Evolutionary conservation across 148 eudicot genomes (phyloP), one percentile per base, ranked within the genome.

Genomic region (Vaccinium darrowii): DNA sequence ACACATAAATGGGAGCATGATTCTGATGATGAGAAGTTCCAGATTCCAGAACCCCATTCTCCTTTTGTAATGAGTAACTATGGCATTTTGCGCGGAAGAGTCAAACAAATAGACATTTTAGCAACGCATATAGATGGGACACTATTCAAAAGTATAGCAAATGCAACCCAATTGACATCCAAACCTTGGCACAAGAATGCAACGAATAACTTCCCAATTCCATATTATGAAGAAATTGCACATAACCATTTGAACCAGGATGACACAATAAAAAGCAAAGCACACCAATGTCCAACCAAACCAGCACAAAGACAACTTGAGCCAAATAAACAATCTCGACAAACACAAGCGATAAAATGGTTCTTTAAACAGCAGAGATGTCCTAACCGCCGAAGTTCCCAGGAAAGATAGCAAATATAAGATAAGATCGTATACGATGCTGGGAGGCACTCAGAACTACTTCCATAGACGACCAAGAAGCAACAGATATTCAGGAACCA

Each of bases 371-470:
- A 65, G 82, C 82, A 82, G 52, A 86, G 87, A 76, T 63, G 81
- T 76, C 81, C 81, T 76, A 74, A 74, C 33, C 4, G 57, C 80
- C 56, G 3, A 76, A 15, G 71, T 67, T 73, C 81, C 87, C 82
- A 76, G 69, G 81, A 76, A 76, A 82, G 27, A 86, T 75, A 80
- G 27, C 84, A 73, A 84, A 84, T 58, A 39, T 16, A 63, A 75
- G 53, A 79, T 73, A 79, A 79, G 86, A 85, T 18, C 79, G 75
- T 72, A 63, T 71, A 54, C 10, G 23, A 82, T 82, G 86, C 67
- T 60, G 90, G 86, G 88, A 90, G 85, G 89, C 89, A 87, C 90
- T 85, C 83, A 80, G 85, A 79, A 81, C 60, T 78, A 78, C 83
- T 82, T 78, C 80, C 86, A 54, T 58, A 83, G 85, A 87, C 43